Evolutionary conservation across 140 eudicot genomes (phyloP).

Genomic region (Artemisia princeps): DNA sequence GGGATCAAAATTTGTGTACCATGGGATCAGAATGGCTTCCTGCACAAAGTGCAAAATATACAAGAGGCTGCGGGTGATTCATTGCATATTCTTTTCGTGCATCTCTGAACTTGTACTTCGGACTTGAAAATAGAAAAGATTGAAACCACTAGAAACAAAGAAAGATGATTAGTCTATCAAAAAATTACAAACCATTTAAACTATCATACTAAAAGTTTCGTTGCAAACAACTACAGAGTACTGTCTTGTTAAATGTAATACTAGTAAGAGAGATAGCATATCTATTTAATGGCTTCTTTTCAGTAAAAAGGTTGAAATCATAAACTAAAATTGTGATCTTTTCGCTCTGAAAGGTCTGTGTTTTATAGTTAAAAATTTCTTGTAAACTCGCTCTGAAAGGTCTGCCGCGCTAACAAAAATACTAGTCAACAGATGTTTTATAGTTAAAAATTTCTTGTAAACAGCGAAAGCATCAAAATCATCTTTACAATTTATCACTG

Average conservation of each 20-base stretch:
- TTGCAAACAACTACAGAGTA: background rate
- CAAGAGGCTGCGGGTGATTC: slow-evolving; percentile 60
- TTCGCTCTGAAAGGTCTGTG: background rate
- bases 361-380: no score
- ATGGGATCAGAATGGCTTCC: slow-evolving; percentile 84
- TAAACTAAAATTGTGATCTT: background rate
- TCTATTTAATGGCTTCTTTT: no score
- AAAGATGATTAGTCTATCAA: background rate
- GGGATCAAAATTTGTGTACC: slow-evolving; percentile 34
- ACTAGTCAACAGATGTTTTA: no score
- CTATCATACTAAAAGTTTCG: background rate
- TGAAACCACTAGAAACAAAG: slow-evolving; percentile 65
- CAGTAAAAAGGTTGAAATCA: background rate
- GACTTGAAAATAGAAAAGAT: slow-evolving; percentile 50
- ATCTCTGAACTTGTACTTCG: slow-evolving; percentile 66
- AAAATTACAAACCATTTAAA: background rate
- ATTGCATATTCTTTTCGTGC: slow-evolving; percentile 45
- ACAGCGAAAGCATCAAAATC: no score
- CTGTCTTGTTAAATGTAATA: background rate
- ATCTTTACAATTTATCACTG: no score
- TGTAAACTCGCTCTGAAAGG: background rate
- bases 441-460: no score
- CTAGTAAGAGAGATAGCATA: background rate
- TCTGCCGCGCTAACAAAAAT: no score
- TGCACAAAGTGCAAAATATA: slow-evolving; percentile 63